Base-by-base conservation (phyloP, 192 early-diverging fungal species). In the Entophlyctis helioformis region DNA sequence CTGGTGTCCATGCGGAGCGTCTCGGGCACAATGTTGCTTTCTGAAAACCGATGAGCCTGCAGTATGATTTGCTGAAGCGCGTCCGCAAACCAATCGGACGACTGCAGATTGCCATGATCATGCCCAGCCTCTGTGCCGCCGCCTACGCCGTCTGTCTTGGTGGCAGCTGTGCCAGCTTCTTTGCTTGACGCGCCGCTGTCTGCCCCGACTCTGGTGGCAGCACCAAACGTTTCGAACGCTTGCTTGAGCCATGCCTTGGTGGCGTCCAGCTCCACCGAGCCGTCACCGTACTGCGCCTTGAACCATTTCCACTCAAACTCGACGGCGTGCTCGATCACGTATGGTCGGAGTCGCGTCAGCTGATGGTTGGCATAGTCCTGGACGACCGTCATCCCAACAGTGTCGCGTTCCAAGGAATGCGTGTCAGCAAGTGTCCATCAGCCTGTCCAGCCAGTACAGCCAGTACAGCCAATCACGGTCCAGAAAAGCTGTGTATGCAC, bases 281-380 rank as follows among this genome's bases (percentile, higher is more conserved):
- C 54, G 36, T 39, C 36, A 18, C 62, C 56, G 25, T 44, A 54
- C 39, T 69, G 59, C 11, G 52, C 55, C 32, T 68, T 70, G 57
- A 85, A 83, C 62, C 73, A 76, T 41, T 74, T 74, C 50, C 72
- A 72, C 59, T 85, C 83, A 53, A 74, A 85, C 6, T 74, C 67
- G 2, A 71, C 62, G 12, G 83, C 74, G 15, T 81, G 72, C 39
- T 78, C 66, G 19, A 81, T 60, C 48, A 85, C 77, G 62, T 72
- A 79, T 22, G 75, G 79, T 49, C 80, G 63, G 39, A 83, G 69
- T 49, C 74, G 55, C 39, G 72, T 66, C 16, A 85, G 63, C 59
- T 80, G 74, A 46, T 71, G 67, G 49, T 85, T 85, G 18, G 74
- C 72, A 46, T 67, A 77, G 31, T 77, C 74, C 70, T 75, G 32